phyloP scores from a whole-genome alignment of 75 land plant species.

The Adiantum capillusveneris region DNA sequence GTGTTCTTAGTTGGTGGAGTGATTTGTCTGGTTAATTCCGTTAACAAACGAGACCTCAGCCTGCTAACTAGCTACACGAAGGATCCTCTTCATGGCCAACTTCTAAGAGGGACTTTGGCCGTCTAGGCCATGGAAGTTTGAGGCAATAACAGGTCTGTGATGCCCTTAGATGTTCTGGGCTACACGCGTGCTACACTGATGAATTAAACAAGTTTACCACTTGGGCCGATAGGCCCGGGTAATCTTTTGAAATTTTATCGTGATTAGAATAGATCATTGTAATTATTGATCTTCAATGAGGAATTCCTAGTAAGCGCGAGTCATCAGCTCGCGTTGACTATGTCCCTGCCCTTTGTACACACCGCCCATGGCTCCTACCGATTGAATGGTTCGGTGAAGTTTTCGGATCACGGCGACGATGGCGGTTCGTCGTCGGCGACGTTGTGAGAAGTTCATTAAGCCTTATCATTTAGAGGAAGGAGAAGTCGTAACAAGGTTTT shows the following conservation, averaged over 20 bases:
- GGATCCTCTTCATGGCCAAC: constrained; percentile 8
- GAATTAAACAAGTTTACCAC: constrained; percentile 18
- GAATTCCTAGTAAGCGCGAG: constrained; percentile 33
- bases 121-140: constrained; percentile 41
- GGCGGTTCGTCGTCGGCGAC: constrained; percentile 3
- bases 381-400: constrained; percentile 26
- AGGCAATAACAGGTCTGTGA: constrained; percentile 54
- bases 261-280: constrained; percentile 31
- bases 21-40: constrained; percentile 38
- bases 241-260: constrained; percentile 27
- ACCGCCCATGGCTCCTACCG: constrained; percentile 22
- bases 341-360: constrained; percentile 22
- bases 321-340: constrained; percentile 24
- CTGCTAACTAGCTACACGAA: constrained; percentile 25
- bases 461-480: too few species aligned
- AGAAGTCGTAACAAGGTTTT: too few species aligned
- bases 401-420: neutral
- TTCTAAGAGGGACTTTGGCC: constrained; percentile 25
- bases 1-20: constrained; percentile 19
- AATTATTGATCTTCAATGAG: constrained; percentile 34
- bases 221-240: constrained; percentile 23
- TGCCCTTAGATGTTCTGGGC: constrained; percentile 43
- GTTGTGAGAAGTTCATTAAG: constrained; percentile 6
- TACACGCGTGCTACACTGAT: constrained; percentile 20
- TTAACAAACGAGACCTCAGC: constrained; percentile 46